Conservation (phyloP, 75 land plant genomes). For the Adiantum capillusveneris region DNA sequence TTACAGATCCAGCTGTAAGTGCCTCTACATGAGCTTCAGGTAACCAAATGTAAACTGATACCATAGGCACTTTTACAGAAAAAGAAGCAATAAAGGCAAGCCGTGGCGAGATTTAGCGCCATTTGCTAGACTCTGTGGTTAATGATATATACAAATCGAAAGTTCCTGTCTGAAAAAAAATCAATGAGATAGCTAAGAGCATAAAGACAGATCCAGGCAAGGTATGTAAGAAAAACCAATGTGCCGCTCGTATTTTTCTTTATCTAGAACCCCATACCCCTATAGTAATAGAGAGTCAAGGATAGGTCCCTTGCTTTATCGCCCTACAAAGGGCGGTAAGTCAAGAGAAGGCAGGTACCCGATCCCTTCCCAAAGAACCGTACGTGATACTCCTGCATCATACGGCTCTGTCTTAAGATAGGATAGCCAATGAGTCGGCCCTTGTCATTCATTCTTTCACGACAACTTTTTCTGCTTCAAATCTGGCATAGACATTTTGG, state of each 20-base stretch:
- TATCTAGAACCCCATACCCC: slow-evolving; percentile 8
- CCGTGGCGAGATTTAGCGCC: slow-evolving; percentile 4
- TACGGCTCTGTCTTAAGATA: slow-evolving; percentile 9
- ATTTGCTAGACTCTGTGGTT: slow-evolving; percentile 6
- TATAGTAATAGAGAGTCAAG: slow-evolving; percentile 2
- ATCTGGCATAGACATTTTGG: too few species aligned
- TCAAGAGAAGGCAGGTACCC: slow-evolving; percentile 4
- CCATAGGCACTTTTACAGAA: slow-evolving; percentile 22
- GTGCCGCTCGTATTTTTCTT: slow-evolving; percentile 10
- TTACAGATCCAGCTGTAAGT: slow-evolving; percentile 26
- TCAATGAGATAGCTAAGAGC: slow-evolving; percentile 4
- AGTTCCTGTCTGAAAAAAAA: slow-evolving; percentile 3
- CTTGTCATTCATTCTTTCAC: too few species aligned
- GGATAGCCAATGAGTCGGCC: too few species aligned
- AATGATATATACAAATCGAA: slow-evolving; percentile 1
- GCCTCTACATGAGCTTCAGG: slow-evolving; percentile 26
- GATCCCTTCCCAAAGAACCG: slow-evolving; percentile 12
- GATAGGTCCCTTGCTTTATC: too few species aligned
- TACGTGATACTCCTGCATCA: slow-evolving; percentile 18
- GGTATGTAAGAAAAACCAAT: background rate
- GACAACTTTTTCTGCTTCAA: too few species aligned
- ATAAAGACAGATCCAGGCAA: slow-evolving; percentile 2
- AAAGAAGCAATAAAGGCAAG: slow-evolving; percentile 8
- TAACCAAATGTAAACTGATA: slow-evolving; percentile 21
- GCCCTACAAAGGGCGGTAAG: too few species aligned